Conservation (phyloP, 148 eudicot species). For the Polygonum maritimum region DNA sequence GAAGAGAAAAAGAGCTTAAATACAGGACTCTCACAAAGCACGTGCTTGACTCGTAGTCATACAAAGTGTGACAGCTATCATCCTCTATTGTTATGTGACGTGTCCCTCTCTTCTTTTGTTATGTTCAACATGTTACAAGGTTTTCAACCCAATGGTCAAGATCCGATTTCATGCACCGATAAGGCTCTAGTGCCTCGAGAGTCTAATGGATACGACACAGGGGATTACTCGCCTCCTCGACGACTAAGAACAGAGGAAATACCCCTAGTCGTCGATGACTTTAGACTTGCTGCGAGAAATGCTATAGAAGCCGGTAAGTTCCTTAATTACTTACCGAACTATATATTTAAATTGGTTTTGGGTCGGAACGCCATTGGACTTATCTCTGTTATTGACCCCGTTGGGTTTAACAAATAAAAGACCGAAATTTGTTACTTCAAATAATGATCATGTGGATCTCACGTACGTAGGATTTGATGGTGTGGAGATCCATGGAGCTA, state of each 20-base stretch:
- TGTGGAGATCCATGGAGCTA: constrained; percentile 42
- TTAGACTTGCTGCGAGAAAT: constrained; percentile 37
- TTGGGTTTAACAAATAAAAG: background rate
- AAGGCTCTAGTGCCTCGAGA: constrained; percentile 28
- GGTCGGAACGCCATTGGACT: no score
- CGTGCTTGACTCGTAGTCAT: no score
- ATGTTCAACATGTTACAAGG: no score
- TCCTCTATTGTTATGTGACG: no score
- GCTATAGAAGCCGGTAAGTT: constrained; percentile 47
- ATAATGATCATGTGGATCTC: background rate
- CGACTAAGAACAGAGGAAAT: constrained; percentile 29
- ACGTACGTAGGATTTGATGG: constrained; percentile 34
- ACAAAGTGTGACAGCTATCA: no score
- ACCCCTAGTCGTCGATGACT: constrained; percentile 33
- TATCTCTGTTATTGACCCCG: background rate
- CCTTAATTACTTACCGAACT: no score
- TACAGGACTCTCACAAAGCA: no score
- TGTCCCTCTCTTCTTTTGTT: no score
- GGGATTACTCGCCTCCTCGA: constrained; percentile 33
- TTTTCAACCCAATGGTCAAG: constrained; percentile 38
- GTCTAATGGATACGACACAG: constrained; percentile 20
- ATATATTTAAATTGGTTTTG: background rate
- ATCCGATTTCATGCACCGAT: constrained; percentile 33
- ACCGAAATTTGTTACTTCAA: background rate
- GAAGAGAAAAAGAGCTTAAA: no score